Conservation (phyloP, 2,329 filamentous ascomycete species). For the Zymoseptoria pseudotritici region DNA sequence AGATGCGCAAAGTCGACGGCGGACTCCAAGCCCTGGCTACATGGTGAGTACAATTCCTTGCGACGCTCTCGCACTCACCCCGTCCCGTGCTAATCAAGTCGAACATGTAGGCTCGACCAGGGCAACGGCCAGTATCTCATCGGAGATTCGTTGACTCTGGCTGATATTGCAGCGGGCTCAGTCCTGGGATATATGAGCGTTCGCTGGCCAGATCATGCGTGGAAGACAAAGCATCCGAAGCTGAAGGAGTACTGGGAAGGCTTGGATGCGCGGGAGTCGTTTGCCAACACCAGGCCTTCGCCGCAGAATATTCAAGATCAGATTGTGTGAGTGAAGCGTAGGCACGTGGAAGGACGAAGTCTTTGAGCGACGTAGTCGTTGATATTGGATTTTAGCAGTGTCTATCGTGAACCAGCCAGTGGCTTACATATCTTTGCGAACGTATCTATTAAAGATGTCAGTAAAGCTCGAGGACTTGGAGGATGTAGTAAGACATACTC, state of each 20-base stretch:
- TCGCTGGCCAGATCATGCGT: conserved; percentile 28
- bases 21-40: conserved; percentile 26
- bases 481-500: conserved; percentile 2
- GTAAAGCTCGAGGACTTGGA: background rate
- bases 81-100: background rate
- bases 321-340: conserved; percentile 24
- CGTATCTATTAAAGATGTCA: background rate
- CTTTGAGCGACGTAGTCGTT: background rate
- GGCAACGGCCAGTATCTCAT: conserved; percentile 23
- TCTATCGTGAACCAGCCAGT: background rate
- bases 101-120: conserved; percentile 13
- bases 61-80: background rate
- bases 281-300: conserved; percentile 27
- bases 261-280: conserved; percentile 38
- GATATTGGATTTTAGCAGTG: background rate
- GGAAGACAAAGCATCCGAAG: conserved; percentile 29
- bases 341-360: background rate
- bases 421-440: conserved; percentile 12
- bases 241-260: conserved; percentile 41
- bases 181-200: conserved; percentile 31
- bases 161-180: conserved; percentile 30
- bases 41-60: conserved; percentile 10
- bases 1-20: conserved; percentile 31
- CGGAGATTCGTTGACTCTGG: conserved; percentile 27
- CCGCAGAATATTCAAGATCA: conserved; percentile 31